Evolutionary conservation across 163 green algal species (phyloP).

Genomic region (Chlamydomonas reinhardtii): DNA sequence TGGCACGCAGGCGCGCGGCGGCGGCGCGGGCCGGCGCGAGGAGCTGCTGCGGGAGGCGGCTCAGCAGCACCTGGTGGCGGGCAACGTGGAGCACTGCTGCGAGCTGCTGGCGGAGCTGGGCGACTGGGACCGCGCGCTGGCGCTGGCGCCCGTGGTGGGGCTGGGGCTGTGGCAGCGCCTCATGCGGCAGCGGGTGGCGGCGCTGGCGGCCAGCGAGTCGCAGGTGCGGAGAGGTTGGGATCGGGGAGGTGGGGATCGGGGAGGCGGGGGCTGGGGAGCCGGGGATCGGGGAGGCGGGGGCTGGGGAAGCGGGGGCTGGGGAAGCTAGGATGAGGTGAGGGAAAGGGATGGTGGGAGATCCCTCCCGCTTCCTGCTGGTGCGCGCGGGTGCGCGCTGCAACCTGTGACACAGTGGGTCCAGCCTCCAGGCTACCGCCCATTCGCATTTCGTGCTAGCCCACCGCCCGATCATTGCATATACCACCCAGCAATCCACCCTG

Average conservation of each 20-base stretch:
- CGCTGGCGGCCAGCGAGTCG: constrained; percentile 10
- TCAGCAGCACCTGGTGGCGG: constrained; percentile 49
- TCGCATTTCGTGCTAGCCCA: no score
- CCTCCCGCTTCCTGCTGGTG: neutral
- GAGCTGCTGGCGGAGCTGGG: constrained; percentile 51
- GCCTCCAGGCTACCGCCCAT: no score
- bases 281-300: no score
- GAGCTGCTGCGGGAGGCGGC: constrained; percentile 51
- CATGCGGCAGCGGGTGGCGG: constrained; percentile 40
- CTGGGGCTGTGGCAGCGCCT: constrained; percentile 58
- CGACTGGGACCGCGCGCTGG: constrained; percentile 64
- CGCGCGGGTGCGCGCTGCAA: no score
- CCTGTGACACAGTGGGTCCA: no score
- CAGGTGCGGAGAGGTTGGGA: neutral
- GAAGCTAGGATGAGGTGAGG: no score
- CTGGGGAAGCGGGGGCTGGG: no score
- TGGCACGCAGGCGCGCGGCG: neutral
- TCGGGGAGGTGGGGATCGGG: neutral
- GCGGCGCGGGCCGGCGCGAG: constrained; percentile 31
- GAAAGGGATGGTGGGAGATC: neutral
- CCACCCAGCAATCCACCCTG: no score
- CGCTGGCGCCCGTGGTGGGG: constrained; percentile 56
- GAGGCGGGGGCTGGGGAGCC: neutral
- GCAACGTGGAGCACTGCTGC: constrained; percentile 56
- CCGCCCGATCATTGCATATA: no score